Conservation (phyloP, 208 protist genomes). For the Crithidia thermophila region DNA sequence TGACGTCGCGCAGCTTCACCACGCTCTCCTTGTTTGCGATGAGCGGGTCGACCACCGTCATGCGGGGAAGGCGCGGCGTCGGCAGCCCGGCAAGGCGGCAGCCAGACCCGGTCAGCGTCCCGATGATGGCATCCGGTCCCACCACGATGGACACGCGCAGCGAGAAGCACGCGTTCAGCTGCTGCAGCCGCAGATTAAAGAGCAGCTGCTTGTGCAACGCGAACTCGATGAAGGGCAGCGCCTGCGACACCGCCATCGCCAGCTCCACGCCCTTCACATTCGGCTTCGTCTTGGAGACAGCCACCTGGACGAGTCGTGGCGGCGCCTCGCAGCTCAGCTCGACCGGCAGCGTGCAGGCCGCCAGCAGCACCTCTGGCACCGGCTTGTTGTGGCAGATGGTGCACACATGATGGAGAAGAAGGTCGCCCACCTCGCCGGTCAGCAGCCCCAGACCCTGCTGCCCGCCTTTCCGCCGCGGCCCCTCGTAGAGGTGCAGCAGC, state of each 20-base stretch:
- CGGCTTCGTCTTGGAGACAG: constrained; percentile 69
- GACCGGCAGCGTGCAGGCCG: constrained; percentile 77
- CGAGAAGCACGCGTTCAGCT: constrained; percentile 89
- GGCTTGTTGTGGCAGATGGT: constrained; percentile 65
- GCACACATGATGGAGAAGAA: constrained; percentile 58
- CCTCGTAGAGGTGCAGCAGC: constrained; percentile 72
- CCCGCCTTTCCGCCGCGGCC: constrained; percentile 27
- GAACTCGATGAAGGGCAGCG: constrained; percentile 91
- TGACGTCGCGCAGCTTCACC: constrained; percentile 61
- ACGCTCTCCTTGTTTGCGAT: constrained; percentile 69
- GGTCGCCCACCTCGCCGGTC: constrained; percentile 36
- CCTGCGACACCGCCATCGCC: constrained; percentile 81
- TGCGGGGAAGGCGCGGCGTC: constrained; percentile 53
- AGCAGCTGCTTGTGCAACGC: constrained; percentile 91
- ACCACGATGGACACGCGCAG: constrained; percentile 79
- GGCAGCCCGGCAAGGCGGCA: constrained; percentile 79
- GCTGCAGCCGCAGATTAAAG: constrained; percentile 78
- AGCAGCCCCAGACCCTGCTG: constrained; percentile 21
- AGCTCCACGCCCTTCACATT: constrained; percentile 74
- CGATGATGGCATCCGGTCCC: constrained; percentile 71
- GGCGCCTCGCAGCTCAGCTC: constrained; percentile 63
- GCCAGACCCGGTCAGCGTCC: constrained; percentile 78
- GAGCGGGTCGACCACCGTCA: constrained; percentile 64
- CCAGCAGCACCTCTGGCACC: constrained; percentile 83
- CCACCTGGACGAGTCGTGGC: constrained; percentile 78